phyloP scores from a whole-genome alignment of 2,329 filamentous ascomycete species.

The Thermothelomyces thermophilus region DNA sequence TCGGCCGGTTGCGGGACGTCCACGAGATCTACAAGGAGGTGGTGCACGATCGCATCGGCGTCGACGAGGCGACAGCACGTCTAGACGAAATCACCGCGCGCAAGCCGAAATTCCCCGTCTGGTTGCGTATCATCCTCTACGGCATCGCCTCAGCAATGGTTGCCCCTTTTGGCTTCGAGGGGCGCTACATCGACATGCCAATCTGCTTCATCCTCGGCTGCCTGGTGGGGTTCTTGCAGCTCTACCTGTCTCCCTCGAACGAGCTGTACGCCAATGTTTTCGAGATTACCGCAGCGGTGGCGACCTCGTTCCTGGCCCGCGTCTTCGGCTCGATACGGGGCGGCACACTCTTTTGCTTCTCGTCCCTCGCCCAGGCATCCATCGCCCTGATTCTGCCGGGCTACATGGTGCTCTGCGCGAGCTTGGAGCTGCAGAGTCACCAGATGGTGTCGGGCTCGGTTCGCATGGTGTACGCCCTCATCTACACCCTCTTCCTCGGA shows the following conservation, averaged over 20 bases:
- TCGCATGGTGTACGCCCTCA: conserved; percentile 67
- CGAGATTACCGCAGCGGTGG: conserved; percentile 45
- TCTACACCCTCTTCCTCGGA: conserved; percentile 65
- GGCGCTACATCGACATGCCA: conserved; percentile 69
- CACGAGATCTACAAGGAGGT: conserved; percentile 77
- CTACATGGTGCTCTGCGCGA: conserved; percentile 54
- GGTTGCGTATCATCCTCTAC: conserved; percentile 59
- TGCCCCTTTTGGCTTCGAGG: conserved; percentile 73
- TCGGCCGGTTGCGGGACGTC: conserved; percentile 66
- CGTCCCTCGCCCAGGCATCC: conserved; percentile 63
- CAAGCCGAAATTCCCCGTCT: conserved; percentile 42
- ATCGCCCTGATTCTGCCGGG: conserved; percentile 70
- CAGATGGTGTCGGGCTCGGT: conserved; percentile 65
- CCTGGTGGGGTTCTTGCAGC: conserved; percentile 66
- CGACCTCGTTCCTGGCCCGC: conserved; percentile 64
- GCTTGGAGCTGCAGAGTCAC: conserved; percentile 61
- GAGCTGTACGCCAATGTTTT: conserved; percentile 52
- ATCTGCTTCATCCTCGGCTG: conserved; percentile 70
- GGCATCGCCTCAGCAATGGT: conserved; percentile 70
- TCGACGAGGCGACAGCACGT: conserved; percentile 60
- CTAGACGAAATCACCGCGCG: conserved; percentile 49
- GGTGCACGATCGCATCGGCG: conserved; percentile 67
- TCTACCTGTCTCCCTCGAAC: conserved; percentile 64
- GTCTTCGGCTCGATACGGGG: conserved; percentile 59
- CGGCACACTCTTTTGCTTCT: conserved; percentile 61